Percentiles rank a stretch among this genome's conserved stretches.
These are phyloP conservation scores for Cercophora sp. DNA, from an alignment of 495 filamentous ascomycete genomes.

Conservation along the genomic window DNA sequence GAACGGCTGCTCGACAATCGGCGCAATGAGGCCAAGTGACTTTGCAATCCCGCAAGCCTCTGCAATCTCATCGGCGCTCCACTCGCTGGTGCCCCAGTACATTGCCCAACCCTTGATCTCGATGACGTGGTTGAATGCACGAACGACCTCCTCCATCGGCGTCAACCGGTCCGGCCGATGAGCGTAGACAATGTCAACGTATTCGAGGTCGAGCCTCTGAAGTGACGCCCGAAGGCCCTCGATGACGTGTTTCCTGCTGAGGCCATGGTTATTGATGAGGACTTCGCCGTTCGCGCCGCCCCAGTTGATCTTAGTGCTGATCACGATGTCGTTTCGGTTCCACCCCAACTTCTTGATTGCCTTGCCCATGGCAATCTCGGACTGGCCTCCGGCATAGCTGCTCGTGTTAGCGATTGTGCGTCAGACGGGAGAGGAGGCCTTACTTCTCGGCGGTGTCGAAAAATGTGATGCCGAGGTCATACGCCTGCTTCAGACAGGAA, in stretches of 20 bases:
- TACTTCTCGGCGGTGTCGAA: constrained; percentile 47
- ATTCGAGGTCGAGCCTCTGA: constrained; percentile 58
- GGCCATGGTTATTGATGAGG: constrained; percentile 47
- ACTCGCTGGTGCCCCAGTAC: constrained; percentile 65
- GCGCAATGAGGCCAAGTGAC: constrained; percentile 53
- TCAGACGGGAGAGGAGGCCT: background rate
- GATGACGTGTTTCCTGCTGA: constrained; percentile 70
- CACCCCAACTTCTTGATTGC: constrained; percentile 55
- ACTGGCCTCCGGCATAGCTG: constrained; percentile 47
- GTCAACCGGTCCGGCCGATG: constrained; percentile 70
- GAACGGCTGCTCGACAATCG: constrained; percentile 55
- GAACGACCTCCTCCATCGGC: constrained; percentile 73
- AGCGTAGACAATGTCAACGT: constrained; percentile 70
- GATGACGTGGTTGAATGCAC: constrained; percentile 71
- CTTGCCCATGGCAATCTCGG: constrained; percentile 55
- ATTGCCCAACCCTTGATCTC: constrained; percentile 59
- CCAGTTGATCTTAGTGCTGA: constrained; percentile 69
- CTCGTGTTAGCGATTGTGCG: constrained; percentile 4
- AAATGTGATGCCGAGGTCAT: constrained; percentile 65
- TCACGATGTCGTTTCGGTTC: constrained; percentile 67
- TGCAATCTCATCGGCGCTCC: constrained; percentile 53
- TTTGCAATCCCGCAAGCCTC: constrained; percentile 53
- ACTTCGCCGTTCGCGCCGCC: constrained; percentile 57
- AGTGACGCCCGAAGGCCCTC: constrained; percentile 62
- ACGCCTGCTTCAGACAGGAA: constrained; percentile 65